Evolutionary conservation across 345 rosid species (phyloP), one percentile per base, ranked within the genome.

Genomic region (Eucalyptus dawsonii): DNA sequence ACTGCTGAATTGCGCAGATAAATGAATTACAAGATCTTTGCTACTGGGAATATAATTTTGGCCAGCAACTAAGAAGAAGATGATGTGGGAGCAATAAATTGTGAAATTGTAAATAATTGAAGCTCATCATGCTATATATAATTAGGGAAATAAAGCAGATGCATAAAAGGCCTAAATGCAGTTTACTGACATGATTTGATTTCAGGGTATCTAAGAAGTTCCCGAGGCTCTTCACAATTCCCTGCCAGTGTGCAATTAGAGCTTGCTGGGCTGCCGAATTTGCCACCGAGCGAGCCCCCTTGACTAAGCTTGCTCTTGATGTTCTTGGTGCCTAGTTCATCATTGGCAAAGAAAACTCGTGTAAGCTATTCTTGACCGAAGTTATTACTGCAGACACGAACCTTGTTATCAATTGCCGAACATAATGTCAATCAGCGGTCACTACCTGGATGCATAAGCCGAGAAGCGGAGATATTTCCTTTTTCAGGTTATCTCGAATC

Each of bases 211-310:
- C 94, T 80, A 97, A 93, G 94, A 96, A 95, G 93, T 93, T 97
- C 87, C 97, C 97, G 47, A 97, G 98, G 93, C 99, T 97, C 93
- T 94, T 97, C 83, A 96, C 98, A 89, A 96, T 97, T 90, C 97
- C 99, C 94, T 97, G 99, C 99, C 99, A 97, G 90, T 97, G 99
- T 34, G 99, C 97, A 90, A 97, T 97, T 90, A 97, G 92, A 69
- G 98, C 95, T 91, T 96, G 99, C 89, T 97, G 99, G 29, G 96
- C 99, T 40, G 96, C 97, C 17, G 94, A 88, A 88, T 93, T 97
- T 83, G 95, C 97, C 51, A 96, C 96, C 3, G 97, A 95, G 50
- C 99, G 97, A 45, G 96, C 92, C 86, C 99, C 99, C 94, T 97
- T 97, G 62, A 97, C 99, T 89, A 97, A 92, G 94, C 99, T 96